Evolutionary conservation across 331 rosid species (phyloP).

Genomic region (Spiraea crenata): DNA sequence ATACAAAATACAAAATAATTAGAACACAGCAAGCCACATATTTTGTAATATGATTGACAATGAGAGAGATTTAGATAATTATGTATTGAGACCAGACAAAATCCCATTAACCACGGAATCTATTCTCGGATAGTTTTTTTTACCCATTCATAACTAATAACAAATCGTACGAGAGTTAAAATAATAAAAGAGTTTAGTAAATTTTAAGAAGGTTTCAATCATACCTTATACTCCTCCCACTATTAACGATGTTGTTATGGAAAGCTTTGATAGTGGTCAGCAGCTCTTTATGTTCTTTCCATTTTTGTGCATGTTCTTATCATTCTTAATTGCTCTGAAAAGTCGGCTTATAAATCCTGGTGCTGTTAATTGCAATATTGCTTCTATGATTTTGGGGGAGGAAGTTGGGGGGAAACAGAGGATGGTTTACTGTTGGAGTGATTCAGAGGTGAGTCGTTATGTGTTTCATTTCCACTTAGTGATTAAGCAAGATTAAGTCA

Average conservation of each 20-base stretch:
- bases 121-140: background rate
- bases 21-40: background rate
- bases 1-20: background rate
- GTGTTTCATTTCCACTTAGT: background rate
- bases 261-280: constrained; percentile 3
- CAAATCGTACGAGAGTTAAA: background rate
- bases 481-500: background rate
- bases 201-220: constrained; percentile 5
- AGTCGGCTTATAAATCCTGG: background rate
- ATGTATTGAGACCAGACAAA: constrained; percentile 12
- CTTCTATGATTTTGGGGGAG: background rate
- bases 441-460: constrained; percentile 12
- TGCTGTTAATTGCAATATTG: background rate
- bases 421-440: constrained; percentile 12
- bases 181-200: background rate
- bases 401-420: background rate
- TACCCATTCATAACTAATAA: background rate
- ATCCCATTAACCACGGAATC: constrained; percentile 20
- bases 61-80: background rate
- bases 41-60: background rate
- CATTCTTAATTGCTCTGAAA: constrained; percentile 4
- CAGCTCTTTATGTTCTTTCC: background rate
- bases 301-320: background rate
- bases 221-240: constrained; percentile 13
- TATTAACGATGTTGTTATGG: background rate